A percentile compares a stretch with the other conserved stretches of the same genome.
phyloP scores from a whole-genome alignment of 2,329 filamentous ascomycete species.

The Cladophialophora carrionii region DNA sequence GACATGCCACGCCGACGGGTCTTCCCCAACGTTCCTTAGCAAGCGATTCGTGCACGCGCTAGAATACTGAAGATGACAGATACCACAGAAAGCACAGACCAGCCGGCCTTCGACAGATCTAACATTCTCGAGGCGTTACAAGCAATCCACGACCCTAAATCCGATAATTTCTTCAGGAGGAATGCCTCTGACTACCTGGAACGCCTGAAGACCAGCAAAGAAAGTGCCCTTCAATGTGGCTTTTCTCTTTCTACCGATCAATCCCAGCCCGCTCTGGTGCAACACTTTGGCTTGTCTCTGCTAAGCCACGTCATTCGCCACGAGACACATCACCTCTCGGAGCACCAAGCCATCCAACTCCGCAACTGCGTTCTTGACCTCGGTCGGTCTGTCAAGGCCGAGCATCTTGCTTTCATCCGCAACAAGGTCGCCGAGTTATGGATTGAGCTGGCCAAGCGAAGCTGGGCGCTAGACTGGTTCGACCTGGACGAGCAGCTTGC shows the following conservation, averaged over 20 bases:
- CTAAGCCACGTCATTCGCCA: slow-evolving; percentile 89
- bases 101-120: slow-evolving; percentile 41
- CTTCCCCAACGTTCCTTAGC: not conserved
- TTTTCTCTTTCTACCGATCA: slow-evolving; percentile 78
- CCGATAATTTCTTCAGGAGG: slow-evolving; percentile 77
- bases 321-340: slow-evolving; percentile 73
- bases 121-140: slow-evolving; percentile 81
- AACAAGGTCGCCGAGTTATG: slow-evolving; percentile 95
- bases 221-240: slow-evolving; percentile 77
- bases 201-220: slow-evolving; percentile 73
- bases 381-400: slow-evolving; percentile 68
- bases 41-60: not conserved
- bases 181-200: slow-evolving; percentile 87
- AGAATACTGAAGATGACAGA: slow-evolving; percentile 27
- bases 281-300: slow-evolving; percentile 90
- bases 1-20: not conserved
- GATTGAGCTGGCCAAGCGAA: slow-evolving; percentile 91
- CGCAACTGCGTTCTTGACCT: slow-evolving; percentile 78
- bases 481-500: slow-evolving; percentile 88
- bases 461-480: slow-evolving; percentile 91
- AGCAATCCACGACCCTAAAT: slow-evolving; percentile 80
- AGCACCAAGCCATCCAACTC: slow-evolving; percentile 68
- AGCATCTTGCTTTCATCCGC: slow-evolving; percentile 79
- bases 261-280: slow-evolving; percentile 75
- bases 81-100: slow-evolving; percentile 4